Percentiles rank a stretch among this genome's conserved stretches.
phyloP scores from a whole-genome alignment of 768 basidiomycete species.

The Favolaschia claudopus region DNA sequence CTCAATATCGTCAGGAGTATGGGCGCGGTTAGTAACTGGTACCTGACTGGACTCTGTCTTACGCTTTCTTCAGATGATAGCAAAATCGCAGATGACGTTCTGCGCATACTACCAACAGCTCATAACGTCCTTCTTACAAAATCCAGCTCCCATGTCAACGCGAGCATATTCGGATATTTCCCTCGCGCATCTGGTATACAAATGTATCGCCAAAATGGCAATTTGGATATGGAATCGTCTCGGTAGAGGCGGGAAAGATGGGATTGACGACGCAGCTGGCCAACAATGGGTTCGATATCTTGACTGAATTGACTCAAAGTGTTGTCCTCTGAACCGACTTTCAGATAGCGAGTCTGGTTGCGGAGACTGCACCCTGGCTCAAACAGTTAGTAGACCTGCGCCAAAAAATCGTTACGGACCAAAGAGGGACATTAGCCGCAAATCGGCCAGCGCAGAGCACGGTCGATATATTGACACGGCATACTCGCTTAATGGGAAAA shows the following conservation, averaged over 20 bases:
- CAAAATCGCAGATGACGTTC: constrained; percentile 61
- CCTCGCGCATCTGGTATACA: constrained; percentile 75
- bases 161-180: constrained; percentile 49
- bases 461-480: constrained; percentile 68
- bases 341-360: constrained; percentile 71
- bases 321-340: constrained; percentile 1
- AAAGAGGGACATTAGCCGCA: constrained; percentile 42
- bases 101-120: constrained; percentile 63
- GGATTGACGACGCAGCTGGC: constrained; percentile 50
- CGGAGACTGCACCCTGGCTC: constrained; percentile 63
- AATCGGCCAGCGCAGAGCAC: constrained; percentile 51
- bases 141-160: constrained; percentile 47
- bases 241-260: constrained; percentile 51
- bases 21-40: constrained; percentile 54
- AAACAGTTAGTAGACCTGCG: constrained; percentile 65
- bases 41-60: constrained; percentile 6
- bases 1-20: constrained; percentile 70
- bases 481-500: constrained; percentile 78
- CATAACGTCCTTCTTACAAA: constrained; percentile 46
- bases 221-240: constrained; percentile 74
- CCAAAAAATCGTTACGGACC: constrained; percentile 54
- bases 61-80: constrained; percentile 53
- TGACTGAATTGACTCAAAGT: constrained; percentile 1
- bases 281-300: constrained; percentile 54
- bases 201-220: constrained; percentile 74